phyloP scores from a whole-genome alignment of 495 filamentous ascomycete genomes.

The Thermochaetoides thermophila region DNA sequence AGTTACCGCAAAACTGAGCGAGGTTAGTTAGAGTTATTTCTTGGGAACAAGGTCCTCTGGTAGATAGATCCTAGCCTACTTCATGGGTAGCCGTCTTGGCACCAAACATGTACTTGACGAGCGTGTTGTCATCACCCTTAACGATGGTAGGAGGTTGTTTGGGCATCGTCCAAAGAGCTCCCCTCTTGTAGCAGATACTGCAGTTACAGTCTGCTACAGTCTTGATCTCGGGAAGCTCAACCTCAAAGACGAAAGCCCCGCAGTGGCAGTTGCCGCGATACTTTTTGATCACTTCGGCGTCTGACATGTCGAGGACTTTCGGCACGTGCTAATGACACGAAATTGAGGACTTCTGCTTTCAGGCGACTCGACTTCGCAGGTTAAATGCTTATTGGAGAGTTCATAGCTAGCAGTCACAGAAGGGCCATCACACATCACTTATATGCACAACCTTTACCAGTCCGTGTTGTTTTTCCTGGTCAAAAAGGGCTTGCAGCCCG shows the following conservation, averaged over 20 bases:
- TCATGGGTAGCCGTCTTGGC: slow-evolving; percentile 18
- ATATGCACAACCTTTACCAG: too few species aligned
- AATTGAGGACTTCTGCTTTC: too few species aligned
- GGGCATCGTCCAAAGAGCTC: slow-evolving; percentile 22
- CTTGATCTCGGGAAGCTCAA: slow-evolving; percentile 29
- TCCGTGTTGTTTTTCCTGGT: too few species aligned
- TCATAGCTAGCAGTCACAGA: too few species aligned
- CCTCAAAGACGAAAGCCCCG: slow-evolving; percentile 31
- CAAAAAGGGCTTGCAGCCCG: too few species aligned
- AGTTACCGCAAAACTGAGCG: slow-evolving; percentile 28
- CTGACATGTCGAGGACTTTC: too few species aligned
- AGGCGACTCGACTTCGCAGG: too few species aligned
- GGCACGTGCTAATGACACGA: too few species aligned
- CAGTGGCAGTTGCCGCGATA: slow-evolving; percentile 47
- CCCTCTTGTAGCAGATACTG: slow-evolving; percentile 35
- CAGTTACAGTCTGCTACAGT: slow-evolving; percentile 32
- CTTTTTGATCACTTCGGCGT: slow-evolving; percentile 21
- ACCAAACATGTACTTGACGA: slow-evolving; percentile 25
- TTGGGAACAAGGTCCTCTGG: slow-evolving; percentile 3
- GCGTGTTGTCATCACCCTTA: slow-evolving; percentile 22
- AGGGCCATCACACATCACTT: too few species aligned
- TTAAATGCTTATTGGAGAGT: too few species aligned
- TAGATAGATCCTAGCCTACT: slow-evolving; percentile 7
- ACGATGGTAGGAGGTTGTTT: slow-evolving; percentile 20
- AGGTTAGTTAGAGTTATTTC: neutral